Conservation (phyloP, 2,329 filamentous ascomycete genomes). For the Cladorrhinum sp. region DNA sequence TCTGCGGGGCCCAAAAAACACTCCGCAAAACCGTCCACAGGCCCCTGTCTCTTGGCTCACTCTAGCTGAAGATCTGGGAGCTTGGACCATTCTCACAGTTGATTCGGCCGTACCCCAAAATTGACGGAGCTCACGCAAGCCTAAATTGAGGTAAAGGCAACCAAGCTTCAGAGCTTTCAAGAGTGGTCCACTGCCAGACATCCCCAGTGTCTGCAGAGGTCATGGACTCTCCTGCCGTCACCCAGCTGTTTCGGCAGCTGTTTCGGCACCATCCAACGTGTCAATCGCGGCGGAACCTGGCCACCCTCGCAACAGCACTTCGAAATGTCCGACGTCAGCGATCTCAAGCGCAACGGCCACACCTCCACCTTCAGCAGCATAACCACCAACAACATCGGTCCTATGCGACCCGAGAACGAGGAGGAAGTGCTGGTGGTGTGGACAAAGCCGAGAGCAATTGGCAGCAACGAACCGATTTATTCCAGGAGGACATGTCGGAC, state of each 20-base stretch:
- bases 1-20: not conserved
- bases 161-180: not conserved
- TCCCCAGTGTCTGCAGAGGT: not conserved
- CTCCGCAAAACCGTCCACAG: slow-evolving; percentile 13
- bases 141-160: not conserved
- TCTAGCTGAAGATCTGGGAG: not conserved
- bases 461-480: slow-evolving; percentile 77
- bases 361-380: slow-evolving; percentile 15
- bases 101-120: not conserved
- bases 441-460: slow-evolving; percentile 65
- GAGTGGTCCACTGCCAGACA: not conserved
- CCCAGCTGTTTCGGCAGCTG: slow-evolving; percentile 78
- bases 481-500: slow-evolving; percentile 71
- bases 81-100: slow-evolving; percentile 10
- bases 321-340: slow-evolving; percentile 34
- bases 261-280: slow-evolving; percentile 74
- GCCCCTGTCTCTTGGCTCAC: not conserved
- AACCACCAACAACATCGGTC: slow-evolving; percentile 33
- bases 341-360: slow-evolving; percentile 29
- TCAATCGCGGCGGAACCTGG: slow-evolving; percentile 48
- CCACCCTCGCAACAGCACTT: slow-evolving; percentile 37
- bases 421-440: slow-evolving; percentile 23
- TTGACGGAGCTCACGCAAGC: slow-evolving; percentile 7
- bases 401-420: slow-evolving; percentile 19
- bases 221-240: slow-evolving; percentile 81